A percentile compares a stretch with the other conserved stretches of the same genome.
Conservation (phyloP, 139 green algal species). For the Auxenochlorella protothecoides region DNA sequence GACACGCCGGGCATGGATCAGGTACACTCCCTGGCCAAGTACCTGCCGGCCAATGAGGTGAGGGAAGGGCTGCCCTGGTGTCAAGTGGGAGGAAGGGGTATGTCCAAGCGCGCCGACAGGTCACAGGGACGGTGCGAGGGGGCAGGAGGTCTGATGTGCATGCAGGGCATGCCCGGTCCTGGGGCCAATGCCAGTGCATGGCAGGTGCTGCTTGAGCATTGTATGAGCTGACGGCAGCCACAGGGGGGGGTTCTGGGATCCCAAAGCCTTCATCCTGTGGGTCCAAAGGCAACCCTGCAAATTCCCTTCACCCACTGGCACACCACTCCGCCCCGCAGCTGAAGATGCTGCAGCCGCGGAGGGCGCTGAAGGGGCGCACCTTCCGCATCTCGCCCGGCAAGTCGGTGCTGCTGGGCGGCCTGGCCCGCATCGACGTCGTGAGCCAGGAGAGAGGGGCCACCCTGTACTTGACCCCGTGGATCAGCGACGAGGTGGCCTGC, state of each 20-base stretch:
- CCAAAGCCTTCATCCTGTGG: no score
- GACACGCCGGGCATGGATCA: constrained; percentile 81
- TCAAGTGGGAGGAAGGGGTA: no score
- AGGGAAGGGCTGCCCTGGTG: neutral
- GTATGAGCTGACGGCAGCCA: no score
- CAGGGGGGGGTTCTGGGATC: no score
- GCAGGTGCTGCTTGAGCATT: no score
- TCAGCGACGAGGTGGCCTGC: constrained; percentile 50
- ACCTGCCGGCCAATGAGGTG: constrained; percentile 63
- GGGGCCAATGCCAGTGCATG: no score
- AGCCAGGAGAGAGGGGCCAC: constrained; percentile 38
- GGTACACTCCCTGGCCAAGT: neutral
- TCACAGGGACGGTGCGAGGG: no score
- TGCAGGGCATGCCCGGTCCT: no score
- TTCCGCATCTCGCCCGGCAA: constrained; percentile 63
- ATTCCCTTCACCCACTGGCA: no score
- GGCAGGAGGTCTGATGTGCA: neutral
- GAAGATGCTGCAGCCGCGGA: constrained; percentile 54
- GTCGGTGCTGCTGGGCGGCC: constrained; percentile 69
- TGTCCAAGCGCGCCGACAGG: no score
- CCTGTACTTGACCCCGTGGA: constrained; percentile 89
- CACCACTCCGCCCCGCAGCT: constrained; percentile 26
- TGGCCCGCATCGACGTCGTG: constrained; percentile 87
- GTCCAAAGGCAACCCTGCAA: no score
- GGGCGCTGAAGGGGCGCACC: constrained; percentile 69